Conservation (phyloP, 116 monocot genomes). For the Zostera marina region DNA sequence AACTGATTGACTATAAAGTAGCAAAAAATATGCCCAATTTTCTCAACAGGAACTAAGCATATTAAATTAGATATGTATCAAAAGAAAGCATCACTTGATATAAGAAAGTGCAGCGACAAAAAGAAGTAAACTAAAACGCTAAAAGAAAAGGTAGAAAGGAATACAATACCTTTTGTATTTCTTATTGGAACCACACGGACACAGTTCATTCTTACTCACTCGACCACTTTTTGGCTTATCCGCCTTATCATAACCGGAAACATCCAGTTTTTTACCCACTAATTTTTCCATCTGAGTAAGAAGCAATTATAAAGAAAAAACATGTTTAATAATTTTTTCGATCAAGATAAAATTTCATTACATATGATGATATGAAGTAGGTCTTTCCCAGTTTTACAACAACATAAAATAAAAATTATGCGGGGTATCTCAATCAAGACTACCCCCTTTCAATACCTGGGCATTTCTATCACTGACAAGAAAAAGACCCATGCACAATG, state of each 20-base stretch:
- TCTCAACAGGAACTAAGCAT: no score
- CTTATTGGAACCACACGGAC: conserved; percentile 80
- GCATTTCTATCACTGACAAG: no score
- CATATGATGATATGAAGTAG: no score
- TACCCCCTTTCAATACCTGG: no score
- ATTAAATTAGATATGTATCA: not conserved
- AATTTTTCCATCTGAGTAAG: conserved; percentile 63
- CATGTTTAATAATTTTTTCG: not conserved
- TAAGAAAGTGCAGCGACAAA: not conserved
- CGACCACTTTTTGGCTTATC: conserved; percentile 53
- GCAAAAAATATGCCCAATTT: no score
- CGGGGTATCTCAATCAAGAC: no score
- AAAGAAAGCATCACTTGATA: not conserved
- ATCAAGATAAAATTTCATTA: no score
- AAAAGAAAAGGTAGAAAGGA: not conserved
- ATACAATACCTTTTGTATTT: conserved; percentile 65
- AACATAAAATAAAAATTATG: no score
- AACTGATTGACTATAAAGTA: no score
- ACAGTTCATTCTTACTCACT: conserved; percentile 66
- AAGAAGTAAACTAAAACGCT: not conserved
- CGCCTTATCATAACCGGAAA: conserved; percentile 47
- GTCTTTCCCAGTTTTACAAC: no score
- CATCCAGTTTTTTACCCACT: conserved; percentile 83
- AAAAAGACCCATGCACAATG: no score
- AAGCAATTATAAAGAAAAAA: not conserved